Percentiles rank a stretch among this genome's conserved stretches.
phyloP scores from a whole-genome alignment of 1,284 basidiomycete species.

The Tylopilus sp. region DNA sequence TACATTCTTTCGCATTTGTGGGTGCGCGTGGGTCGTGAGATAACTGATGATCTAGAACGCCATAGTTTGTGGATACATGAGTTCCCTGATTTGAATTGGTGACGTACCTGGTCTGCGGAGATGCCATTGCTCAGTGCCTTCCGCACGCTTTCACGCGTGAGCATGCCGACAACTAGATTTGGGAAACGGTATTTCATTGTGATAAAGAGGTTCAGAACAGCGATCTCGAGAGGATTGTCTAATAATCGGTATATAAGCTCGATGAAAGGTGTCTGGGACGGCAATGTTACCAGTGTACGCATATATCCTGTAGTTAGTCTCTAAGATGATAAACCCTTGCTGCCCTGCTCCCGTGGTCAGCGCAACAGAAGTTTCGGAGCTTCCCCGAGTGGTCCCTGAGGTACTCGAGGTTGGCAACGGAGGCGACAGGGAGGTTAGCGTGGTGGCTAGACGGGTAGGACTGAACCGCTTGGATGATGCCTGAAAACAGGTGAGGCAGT shows the following conservation, averaged over 20 bases:
- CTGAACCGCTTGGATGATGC: slow-evolving; percentile 84
- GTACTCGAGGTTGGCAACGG: slow-evolving; percentile 73
- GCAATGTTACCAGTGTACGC: slow-evolving; percentile 89
- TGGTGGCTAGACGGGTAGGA: slow-evolving; percentile 97
- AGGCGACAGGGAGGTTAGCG: slow-evolving; percentile 87
- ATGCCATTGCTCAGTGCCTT: slow-evolving; percentile 96
- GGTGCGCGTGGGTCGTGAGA: slow-evolving; percentile 94
- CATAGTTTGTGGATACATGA: slow-evolving; percentile 17
- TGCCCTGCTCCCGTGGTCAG: slow-evolving; percentile 60
- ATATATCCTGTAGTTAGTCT: slow-evolving; percentile 99
- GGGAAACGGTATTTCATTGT: slow-evolving; percentile 94
- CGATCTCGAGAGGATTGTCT: slow-evolving; percentile 97
- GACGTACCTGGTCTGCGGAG: slow-evolving; percentile 90
- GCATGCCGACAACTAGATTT: slow-evolving; percentile 94
- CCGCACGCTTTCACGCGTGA: slow-evolving; percentile 96
- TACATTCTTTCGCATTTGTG: slow-evolving; percentile 97
- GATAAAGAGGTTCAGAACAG: slow-evolving; percentile 95
- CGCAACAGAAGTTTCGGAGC: slow-evolving; percentile 34
- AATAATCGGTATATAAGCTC: slow-evolving; percentile 31
- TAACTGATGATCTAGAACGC: slow-evolving; percentile 90
- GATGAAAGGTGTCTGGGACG: slow-evolving; percentile 6
- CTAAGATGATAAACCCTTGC: slow-evolving; percentile 95
- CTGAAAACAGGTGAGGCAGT: slow-evolving; percentile 47
- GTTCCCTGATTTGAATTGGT: slow-evolving; percentile 23
- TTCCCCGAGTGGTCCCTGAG: slow-evolving; percentile 46